Conservation (phyloP, 805 yeast species). For the Yarrowia sp. region DNA sequence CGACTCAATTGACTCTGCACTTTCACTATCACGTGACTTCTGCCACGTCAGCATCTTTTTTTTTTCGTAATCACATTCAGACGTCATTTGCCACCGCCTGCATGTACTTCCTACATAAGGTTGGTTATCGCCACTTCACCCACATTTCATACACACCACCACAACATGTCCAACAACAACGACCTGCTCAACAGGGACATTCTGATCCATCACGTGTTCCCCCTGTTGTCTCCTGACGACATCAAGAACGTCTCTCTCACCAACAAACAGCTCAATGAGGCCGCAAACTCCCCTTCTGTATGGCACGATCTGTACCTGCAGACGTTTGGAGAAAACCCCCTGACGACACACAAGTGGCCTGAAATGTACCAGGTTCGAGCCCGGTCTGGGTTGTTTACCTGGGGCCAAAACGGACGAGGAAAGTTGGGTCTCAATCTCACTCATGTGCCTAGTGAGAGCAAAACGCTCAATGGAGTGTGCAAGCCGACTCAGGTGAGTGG, state of each 20-base stretch:
- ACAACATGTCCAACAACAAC: not conserved
- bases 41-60: too few species aligned
- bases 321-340: constrained; percentile 48
- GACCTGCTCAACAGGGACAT: constrained; percentile 28
- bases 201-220: constrained; percentile 33
- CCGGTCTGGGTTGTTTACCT: constrained; percentile 46
- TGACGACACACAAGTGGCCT: constrained; percentile 50
- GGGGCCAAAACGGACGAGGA: constrained; percentile 47
- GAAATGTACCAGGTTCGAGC: constrained; percentile 46
- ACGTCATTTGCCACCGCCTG: not conserved
- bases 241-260: constrained; percentile 45
- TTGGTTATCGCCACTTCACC: constrained; percentile 16
- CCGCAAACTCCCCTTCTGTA: constrained; percentile 44
- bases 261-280: constrained; percentile 41
- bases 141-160: not conserved
- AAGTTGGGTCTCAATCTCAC: constrained; percentile 33
- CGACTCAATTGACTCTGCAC: too few species aligned
- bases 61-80: not conserved
- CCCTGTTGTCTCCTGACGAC: constrained; percentile 38
- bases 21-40: too few species aligned
- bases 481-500: constrained; percentile 44
- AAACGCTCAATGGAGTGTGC: constrained; percentile 39
- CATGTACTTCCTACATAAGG: constrained; percentile 1
- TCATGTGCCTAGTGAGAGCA: constrained; percentile 16
- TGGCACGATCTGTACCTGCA: constrained; percentile 48